Evolutionary conservation across 2,329 filamentous ascomycete species (phyloP), one percentile per base, ranked within the genome.

Genomic region (Neodidymelliopsis sp.): DNA sequence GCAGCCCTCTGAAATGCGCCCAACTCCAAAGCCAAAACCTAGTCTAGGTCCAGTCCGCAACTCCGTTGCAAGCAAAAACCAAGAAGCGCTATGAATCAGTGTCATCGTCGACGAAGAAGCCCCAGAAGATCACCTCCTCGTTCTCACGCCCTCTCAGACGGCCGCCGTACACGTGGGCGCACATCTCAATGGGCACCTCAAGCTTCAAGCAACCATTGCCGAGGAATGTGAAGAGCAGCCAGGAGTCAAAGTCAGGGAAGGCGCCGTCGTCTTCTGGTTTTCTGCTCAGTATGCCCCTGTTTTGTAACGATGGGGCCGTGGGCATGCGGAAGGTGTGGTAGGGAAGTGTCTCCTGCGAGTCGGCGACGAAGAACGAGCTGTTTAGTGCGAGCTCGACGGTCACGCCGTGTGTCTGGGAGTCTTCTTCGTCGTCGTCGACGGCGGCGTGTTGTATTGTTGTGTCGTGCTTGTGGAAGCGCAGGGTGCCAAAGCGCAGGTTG

Each of bases 181-280:
- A 71, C 67, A 71, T 70, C 39, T 71, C 69, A 29, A 71, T 63
- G 34, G 69, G 69, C 9, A 71, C 59, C 47, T 71, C 69, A 28
- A 71, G 58, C 56, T 70, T 71, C 33, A 71, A 49, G 54, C 65
- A 71, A 23, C 66, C 66, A 40, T 65, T 60, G 35, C 67, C 66
- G 29, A 71, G 62, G 45, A 71, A 71, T 27, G 69, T 71, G 54
- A 71, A 71, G 36, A 71, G 62, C 38, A 71, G 50, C 69, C 69
- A 71, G 23, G 69, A 71, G 49, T 71, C 69, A 44, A 63, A 71
- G n/a, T 43, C 52, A 10, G 69, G 69, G 24, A 70, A 69, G 15
- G 55, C 59, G 48, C 67, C 69, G 25, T 57, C 30, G 38, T 70
- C 62, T 18, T 66, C 61, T 5, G 55, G 57, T 24, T 64, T 66